Evolutionary conservation across 257 asterid genomes (phyloP).

Genomic region (Sherardia arvensis): DNA sequence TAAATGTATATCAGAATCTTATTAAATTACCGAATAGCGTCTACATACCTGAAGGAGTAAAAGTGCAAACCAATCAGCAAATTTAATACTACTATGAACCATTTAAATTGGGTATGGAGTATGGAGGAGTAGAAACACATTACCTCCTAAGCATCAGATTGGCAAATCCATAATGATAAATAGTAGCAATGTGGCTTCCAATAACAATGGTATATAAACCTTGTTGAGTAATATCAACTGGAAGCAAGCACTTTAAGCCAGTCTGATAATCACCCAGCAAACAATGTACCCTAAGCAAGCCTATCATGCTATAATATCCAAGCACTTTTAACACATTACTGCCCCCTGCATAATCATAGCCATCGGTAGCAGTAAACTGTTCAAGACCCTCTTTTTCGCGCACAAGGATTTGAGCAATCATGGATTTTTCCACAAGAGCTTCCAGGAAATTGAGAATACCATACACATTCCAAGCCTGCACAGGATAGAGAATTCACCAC

Average conservation of each 20-base stretch:
- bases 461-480: constrained; percentile 90
- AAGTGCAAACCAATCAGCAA: background rate
- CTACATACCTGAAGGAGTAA: constrained; percentile 52
- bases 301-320: constrained; percentile 97
- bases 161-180: constrained; percentile 94
- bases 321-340: constrained; percentile 93
- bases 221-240: constrained; percentile 82
- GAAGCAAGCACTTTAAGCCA: constrained; percentile 77
- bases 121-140: background rate
- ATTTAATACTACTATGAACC: background rate
- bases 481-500: too few species aligned
- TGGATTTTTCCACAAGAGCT: constrained; percentile 96
- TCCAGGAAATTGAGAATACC: constrained; percentile 88
- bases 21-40: constrained; percentile 74
- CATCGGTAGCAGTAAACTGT: constrained; percentile 87
- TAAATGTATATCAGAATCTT: constrained; percentile 76
- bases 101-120: background rate
- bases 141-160: constrained; percentile 94
- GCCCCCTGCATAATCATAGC: constrained; percentile 93
- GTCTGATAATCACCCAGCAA: constrained; percentile 97
- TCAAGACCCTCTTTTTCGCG: constrained; percentile 90
- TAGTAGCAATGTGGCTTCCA: constrained; percentile 85
- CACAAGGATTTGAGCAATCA: constrained; percentile 70
- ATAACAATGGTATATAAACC: constrained; percentile 85
- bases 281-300: constrained; percentile 96